Evolutionary conservation across 2,329 filamentous ascomycete species (phyloP).

Genomic region (Aspergillus costaricaensis): DNA sequence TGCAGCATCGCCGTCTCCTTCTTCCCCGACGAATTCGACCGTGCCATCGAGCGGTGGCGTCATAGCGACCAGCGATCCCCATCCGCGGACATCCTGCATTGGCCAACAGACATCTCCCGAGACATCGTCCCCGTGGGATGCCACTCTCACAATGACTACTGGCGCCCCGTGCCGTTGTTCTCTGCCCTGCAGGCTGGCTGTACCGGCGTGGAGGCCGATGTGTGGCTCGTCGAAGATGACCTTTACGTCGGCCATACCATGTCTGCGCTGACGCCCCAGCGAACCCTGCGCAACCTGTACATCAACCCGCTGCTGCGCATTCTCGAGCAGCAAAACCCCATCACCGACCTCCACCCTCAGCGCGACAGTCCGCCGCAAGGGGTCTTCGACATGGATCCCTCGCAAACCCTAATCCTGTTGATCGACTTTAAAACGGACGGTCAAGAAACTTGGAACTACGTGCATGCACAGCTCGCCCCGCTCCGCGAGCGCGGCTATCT

Average conservation of each 20-base stretch:
- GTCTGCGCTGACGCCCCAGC: slow-evolving; percentile 47
- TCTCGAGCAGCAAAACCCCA: slow-evolving; percentile 52
- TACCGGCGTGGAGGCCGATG: slow-evolving; percentile 59
- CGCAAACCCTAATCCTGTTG: slow-evolving; percentile 54
- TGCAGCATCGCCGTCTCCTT: slow-evolving; percentile 43
- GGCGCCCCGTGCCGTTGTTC: slow-evolving; percentile 56
- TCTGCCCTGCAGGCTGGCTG: slow-evolving; percentile 59
- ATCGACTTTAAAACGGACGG: slow-evolving; percentile 54
- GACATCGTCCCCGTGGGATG: slow-evolving; percentile 54
- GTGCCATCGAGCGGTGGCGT: slow-evolving; percentile 44
- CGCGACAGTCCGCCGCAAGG: slow-evolving; percentile 42
- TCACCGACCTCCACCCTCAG: slow-evolving; percentile 38
- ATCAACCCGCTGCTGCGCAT: slow-evolving; percentile 54
- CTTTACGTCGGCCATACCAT: slow-evolving; percentile 58
- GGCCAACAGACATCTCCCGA: slow-evolving; percentile 53
- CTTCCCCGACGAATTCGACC: slow-evolving; percentile 46
- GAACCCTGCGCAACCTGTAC: slow-evolving; percentile 56
- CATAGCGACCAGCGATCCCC: slow-evolving; percentile 38
- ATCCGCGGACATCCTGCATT: slow-evolving; percentile 39
- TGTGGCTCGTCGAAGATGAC: slow-evolving; percentile 57
- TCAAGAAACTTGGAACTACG: slow-evolving; percentile 38
- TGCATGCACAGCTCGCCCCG: slow-evolving; percentile 47
- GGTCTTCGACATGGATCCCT: slow-evolving; percentile 53
- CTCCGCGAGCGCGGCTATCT: slow-evolving; percentile 54
- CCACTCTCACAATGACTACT: slow-evolving; percentile 63